Base-by-base conservation (phyloP, 2,329 filamentous ascomycete genomes). In the Diaporthe ampelina region DNA sequence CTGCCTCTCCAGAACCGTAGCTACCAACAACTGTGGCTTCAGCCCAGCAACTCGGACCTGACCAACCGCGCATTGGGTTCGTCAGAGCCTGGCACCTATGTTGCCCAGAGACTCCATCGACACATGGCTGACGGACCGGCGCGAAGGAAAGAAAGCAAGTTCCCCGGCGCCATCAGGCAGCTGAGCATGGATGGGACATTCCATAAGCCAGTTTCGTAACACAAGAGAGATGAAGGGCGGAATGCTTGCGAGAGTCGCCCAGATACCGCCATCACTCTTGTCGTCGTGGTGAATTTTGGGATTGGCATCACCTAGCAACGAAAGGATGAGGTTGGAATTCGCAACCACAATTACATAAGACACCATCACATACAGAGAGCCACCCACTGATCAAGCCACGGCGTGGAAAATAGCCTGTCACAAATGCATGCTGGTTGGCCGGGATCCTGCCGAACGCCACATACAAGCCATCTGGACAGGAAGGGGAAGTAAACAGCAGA, bases 251-350 rank as follows among this genome's bases (percentile, higher is more conserved):
- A 67, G 61, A 50, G 37, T 67, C 3, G 19, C 24, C 24, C 61
- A 52, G 19, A 8, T 54, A n/a, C 45, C 24, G 63, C 43, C 52
- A n/a, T 37, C n/a, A 19, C 45, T 54, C 63, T 21, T 37, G 43
- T 35, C 61, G 21, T 26, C 50, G 61, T 21, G 5, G 3, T 6
- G 29, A 26, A 45, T 3, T 9, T 3, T 4, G 32, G 2, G 26
- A 21, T 26, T 32, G 29, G 63, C 45, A 19, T 37, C 45, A 26
- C 32, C 48, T n/a, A 32, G 32, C 63, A 68, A 40, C 48, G 48
- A 40, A 40, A 32, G 48, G 15, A n/a, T 54, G 63, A 68, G 19
- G 63, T 68, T 68, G 63, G 48, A 68, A 68, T 68, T 40, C 15
- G 5, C 6, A 24, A 40, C 40, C 63, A 21, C 32, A 15, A 68